Percentiles rank a stretch among this genome's conserved stretches.
These are phyloP conservation scores for Gyromitra esculenta DNA, from an alignment of 2,329 filamentous ascomycete genomes.

Conservation along the genomic window DNA sequence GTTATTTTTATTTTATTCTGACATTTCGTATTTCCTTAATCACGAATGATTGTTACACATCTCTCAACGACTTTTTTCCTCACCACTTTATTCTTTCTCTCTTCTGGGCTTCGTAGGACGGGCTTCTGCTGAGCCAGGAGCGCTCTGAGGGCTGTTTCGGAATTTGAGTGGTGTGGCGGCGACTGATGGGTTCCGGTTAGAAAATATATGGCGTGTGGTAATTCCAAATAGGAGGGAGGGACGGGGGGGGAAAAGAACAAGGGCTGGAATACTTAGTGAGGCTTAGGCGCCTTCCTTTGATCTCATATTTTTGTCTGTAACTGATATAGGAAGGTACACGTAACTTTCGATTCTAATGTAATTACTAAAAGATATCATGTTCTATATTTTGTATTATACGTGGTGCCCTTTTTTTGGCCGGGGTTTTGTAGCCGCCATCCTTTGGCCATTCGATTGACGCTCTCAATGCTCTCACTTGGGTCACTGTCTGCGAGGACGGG, in stretches of 20 bases:
- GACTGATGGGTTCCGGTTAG: constrained; percentile 29
- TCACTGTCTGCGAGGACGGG: too few relatives aligned
- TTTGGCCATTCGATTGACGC: too few relatives aligned
- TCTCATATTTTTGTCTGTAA: background rate
- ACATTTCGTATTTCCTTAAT: background rate
- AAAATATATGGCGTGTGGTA: constrained; percentile 25
- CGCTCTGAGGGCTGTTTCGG: background rate
- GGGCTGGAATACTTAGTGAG: background rate
- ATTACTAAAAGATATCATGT: constrained; percentile 10
- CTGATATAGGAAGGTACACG: background rate
- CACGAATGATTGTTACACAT: constrained; percentile 23
- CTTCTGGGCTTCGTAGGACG: constrained; percentile 2
- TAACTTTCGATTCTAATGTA: constrained; percentile 10
- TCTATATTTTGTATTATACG: background rate
- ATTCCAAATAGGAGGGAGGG: background rate
- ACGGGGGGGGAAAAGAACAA: background rate
- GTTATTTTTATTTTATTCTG: background rate
- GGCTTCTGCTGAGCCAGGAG: background rate
- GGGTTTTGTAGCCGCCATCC: too few relatives aligned
- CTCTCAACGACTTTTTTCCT: constrained; percentile 4
- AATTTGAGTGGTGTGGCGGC: background rate
- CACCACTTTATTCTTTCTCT: constrained; percentile 1
- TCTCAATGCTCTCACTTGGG: too few relatives aligned
- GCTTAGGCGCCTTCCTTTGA: background rate
- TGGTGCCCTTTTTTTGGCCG: background rate